Conservation (phyloP, 495 filamentous ascomycete species). For the Neurospora sp. region DNA sequence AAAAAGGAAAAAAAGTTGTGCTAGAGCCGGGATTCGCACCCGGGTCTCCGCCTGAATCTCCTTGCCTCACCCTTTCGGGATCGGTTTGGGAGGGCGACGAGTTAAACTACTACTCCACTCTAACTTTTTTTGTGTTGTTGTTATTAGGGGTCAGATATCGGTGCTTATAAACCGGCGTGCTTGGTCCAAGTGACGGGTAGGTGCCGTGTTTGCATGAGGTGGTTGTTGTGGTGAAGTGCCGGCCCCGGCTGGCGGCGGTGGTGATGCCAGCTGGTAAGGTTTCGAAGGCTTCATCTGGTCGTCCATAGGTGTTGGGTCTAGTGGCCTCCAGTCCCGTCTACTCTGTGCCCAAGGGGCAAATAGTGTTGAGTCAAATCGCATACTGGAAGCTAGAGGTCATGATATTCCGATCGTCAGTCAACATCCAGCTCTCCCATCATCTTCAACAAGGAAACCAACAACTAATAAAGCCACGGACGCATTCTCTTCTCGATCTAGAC, state of each 20-base stretch:
- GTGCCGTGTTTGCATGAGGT: background rate
- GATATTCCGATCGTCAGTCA: background rate
- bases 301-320: background rate
- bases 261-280: background rate
- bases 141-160: background rate
- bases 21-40: constrained; percentile 19
- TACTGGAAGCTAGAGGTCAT: background rate
- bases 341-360: background rate
- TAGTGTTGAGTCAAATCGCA: background rate
- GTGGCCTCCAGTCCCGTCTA: background rate
- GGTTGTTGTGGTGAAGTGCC: background rate
- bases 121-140: constrained; percentile 1
- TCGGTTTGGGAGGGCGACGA: constrained; percentile 17
- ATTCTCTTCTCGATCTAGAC: background rate
- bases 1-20: constrained; percentile 1
- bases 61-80: background rate
- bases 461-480: background rate
- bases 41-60: constrained; percentile 11
- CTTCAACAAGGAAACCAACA: background rate
- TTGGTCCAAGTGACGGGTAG: background rate
- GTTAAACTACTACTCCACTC: constrained; percentile 23
- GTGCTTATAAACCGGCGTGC: background rate
- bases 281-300: background rate
- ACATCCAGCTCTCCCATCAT: background rate
- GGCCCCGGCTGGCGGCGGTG: background rate